These are phyloP conservation scores for Quercus tomentella DNA, from an alignment of 331 rosid genomes.

Conservation along the genomic window DNA sequence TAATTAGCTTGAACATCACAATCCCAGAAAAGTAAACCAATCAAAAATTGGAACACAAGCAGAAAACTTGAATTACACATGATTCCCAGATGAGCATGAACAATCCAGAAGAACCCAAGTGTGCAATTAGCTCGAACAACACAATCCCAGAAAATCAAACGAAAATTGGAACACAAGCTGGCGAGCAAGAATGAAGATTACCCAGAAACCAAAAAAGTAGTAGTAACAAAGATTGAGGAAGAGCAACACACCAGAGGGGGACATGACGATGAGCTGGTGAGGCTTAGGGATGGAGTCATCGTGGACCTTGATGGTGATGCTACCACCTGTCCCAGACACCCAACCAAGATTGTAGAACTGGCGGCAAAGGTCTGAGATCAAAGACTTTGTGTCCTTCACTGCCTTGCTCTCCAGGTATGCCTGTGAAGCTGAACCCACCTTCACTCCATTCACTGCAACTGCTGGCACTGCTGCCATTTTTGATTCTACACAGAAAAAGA, in stretches of 20 bases:
- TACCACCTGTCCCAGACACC: constrained; percentile 96
- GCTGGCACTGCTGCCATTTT: constrained; percentile 32
- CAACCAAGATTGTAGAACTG: constrained; percentile 88
- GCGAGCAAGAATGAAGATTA: background rate
- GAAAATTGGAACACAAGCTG: background rate
- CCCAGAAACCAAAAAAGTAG: constrained; percentile 9
- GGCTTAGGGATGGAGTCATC: constrained; percentile 74
- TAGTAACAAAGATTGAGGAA: background rate
- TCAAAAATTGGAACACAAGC: background rate
- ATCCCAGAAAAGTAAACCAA: background rate
- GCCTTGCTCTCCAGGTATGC: constrained; percentile 62
- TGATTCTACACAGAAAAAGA: constrained; percentile 12
- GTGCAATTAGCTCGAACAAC: background rate
- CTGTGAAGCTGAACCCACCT: constrained; percentile 49
- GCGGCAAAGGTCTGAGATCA: constrained; percentile 88
- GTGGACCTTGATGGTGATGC: constrained; percentile 79
- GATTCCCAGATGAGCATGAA: background rate
- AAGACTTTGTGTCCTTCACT: constrained; percentile 65
- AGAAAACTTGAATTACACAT: background rate
- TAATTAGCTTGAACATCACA: background rate
- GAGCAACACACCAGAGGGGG: constrained; percentile 83
- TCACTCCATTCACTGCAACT: constrained; percentile 41
- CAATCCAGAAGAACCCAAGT: background rate
- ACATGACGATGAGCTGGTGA: constrained; percentile 69
- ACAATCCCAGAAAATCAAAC: background rate